A percentile compares a stretch with the other conserved stretches of the same genome.
phyloP scores from a whole-genome alignment of 1,284 basidiomycete genomes.

The Mycena sp. region DNA sequence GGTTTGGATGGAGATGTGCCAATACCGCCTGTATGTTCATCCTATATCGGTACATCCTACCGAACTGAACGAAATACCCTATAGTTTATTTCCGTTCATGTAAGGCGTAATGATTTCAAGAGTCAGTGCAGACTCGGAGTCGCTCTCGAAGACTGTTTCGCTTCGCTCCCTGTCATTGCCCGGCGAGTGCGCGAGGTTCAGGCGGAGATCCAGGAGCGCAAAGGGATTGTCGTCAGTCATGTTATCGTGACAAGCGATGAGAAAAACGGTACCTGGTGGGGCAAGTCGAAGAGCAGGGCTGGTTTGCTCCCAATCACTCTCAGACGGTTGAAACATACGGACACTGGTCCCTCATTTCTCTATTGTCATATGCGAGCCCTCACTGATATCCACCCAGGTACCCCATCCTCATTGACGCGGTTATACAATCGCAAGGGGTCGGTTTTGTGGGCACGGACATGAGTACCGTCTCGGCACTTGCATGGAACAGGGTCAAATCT shows the following conservation, averaged over 20 bases:
- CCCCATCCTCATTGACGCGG: constrained; percentile 29
- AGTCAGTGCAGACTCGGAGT: constrained; percentile 13
- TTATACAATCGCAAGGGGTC: constrained; percentile 20
- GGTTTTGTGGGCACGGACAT: constrained; percentile 26
- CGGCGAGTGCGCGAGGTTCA: constrained; percentile 71
- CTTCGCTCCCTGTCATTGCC: constrained; percentile 59
- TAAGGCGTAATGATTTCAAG: constrained; percentile 23
- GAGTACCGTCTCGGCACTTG: constrained; percentile 19
- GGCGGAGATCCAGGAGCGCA: constrained; percentile 58
- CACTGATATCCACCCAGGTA: constrained; percentile 8
- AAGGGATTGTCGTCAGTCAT: constrained; percentile 59
- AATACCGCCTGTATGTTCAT: constrained; percentile 44
- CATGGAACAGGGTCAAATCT: constrained; percentile 15
- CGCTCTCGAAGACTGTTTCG: constrained; percentile 19
- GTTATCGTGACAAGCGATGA: constrained; percentile 83
- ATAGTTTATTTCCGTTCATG: constrained; percentile 29
- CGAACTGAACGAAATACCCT: background rate
- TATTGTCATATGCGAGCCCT: background rate
- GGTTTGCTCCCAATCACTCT: constrained; percentile 68
- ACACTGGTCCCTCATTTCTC: constrained; percentile 53
- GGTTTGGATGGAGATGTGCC: constrained; percentile 43
- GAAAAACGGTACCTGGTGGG: constrained; percentile 71
- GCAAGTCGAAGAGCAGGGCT: constrained; percentile 64
- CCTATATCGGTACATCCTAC: background rate
- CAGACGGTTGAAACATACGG: constrained; percentile 63